Evolutionary conservation across 495 filamentous ascomycete species (phyloP).

Genomic region (Neurospora sp.): DNA sequence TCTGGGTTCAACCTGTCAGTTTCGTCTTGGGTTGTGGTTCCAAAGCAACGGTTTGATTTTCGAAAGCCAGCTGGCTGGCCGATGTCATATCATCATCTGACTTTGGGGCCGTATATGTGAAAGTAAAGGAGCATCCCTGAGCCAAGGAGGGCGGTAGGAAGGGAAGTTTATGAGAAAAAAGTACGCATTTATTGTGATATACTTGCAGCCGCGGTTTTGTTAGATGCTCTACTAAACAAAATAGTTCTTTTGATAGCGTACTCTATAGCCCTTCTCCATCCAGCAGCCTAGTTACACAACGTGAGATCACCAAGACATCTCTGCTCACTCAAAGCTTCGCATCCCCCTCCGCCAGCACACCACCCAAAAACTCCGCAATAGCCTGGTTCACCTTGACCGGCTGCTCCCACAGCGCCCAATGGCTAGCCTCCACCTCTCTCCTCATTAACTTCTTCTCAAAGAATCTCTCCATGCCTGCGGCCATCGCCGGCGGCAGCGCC

Average conservation of each 20-base stretch:
- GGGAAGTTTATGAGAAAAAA: not conserved
- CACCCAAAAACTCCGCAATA: constrained; percentile 29
- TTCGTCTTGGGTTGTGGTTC: not conserved
- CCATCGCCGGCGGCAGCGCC: constrained; percentile 57
- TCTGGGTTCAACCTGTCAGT: not conserved
- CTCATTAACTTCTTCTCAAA: constrained; percentile 51
- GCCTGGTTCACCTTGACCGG: constrained; percentile 40
- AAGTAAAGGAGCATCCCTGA: not conserved
- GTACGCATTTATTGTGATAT: not conserved
- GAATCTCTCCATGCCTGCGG: constrained; percentile 53
- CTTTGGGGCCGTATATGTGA: not conserved
- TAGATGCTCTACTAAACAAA: not conserved
- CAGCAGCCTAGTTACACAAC: not conserved
- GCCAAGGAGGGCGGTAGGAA: not conserved
- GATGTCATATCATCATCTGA: not conserved
- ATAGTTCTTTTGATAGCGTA: not conserved
- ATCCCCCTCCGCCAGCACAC: constrained; percentile 7
- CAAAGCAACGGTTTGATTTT: not conserved
- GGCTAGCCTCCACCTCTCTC: constrained; percentile 48
- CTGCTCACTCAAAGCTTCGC: not conserved
- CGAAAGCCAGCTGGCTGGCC: not conserved
- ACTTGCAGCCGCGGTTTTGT: not conserved
- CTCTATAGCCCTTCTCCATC: not conserved
- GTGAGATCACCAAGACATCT: not conserved
- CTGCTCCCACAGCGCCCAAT: constrained; percentile 63